phyloP scores from a whole-genome alignment of 2,329 filamentous ascomycete genomes.

The Periconia sp. region DNA sequence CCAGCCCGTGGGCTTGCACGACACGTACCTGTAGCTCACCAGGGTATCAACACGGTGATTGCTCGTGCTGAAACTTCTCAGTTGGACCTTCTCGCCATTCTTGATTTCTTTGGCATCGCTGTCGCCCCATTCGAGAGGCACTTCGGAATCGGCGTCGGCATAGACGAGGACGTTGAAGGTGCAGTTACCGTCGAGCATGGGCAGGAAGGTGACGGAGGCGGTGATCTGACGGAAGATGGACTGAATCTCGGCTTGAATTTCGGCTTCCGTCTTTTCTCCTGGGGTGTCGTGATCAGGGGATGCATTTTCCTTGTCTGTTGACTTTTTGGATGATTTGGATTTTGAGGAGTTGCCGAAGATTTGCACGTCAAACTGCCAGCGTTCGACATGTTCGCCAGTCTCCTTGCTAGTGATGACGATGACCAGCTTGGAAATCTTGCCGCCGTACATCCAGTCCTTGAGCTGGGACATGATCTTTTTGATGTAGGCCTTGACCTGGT shows the following conservation, averaged over 20 bases:
- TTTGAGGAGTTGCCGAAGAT: slow-evolving; percentile 57
- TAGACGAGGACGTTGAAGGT: slow-evolving; percentile 99
- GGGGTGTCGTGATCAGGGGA: slow-evolving; percentile 46
- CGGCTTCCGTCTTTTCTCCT: slow-evolving; percentile 81
- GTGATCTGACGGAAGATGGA: slow-evolving; percentile 98
- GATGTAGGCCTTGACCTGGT: slow-evolving; percentile 98
- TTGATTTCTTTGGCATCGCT: slow-evolving; percentile 96
- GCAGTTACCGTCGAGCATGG: slow-evolving; percentile 90
- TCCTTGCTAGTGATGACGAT: slow-evolving; percentile 97
- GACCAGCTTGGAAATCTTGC: slow-evolving; percentile 96
- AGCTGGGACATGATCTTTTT: slow-evolving; percentile 99
- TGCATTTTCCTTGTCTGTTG: slow-evolving; percentile 71
- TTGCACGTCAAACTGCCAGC: slow-evolving; percentile 94
- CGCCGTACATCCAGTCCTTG: slow-evolving; percentile 95
- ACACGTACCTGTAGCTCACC: slow-evolving; percentile 74
- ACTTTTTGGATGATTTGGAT: slow-evolving; percentile 52
- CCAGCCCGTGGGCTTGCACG: not conserved
- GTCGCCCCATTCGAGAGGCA: slow-evolving; percentile 97
- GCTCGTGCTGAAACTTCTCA: slow-evolving; percentile 93
- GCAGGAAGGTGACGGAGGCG: slow-evolving; percentile 93
- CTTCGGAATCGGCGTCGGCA: slow-evolving; percentile 92
- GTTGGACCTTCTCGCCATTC: slow-evolving; percentile 90
- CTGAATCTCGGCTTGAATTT: slow-evolving; percentile 95
- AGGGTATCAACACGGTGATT: slow-evolving; percentile 93
- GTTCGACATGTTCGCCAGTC: slow-evolving; percentile 91